Percentiles rank a stretch among this genome's conserved stretches.
phyloP scores from a whole-genome alignment of 768 basidiomycete species.

The Rhizopogon vesiculosus region DNA sequence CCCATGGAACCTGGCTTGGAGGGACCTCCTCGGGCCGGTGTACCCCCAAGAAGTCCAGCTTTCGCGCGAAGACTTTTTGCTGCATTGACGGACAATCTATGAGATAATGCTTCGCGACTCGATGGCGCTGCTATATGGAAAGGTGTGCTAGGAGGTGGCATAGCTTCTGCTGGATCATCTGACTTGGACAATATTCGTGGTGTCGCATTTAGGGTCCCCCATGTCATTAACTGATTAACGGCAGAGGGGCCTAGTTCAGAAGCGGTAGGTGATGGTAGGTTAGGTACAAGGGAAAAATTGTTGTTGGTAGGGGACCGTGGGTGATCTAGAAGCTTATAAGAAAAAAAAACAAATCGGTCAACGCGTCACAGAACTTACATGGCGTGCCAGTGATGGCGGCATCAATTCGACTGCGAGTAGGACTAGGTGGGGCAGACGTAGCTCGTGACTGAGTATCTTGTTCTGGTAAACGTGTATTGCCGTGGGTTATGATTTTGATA shows the following conservation, averaged over 20 bases:
- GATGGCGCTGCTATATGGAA: slow-evolving; percentile 79
- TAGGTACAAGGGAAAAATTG: slow-evolving; percentile 75
- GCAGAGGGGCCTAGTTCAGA: slow-evolving; percentile 75
- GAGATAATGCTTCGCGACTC: slow-evolving; percentile 77
- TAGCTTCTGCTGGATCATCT: slow-evolving; percentile 46
- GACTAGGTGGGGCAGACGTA: slow-evolving; percentile 72
- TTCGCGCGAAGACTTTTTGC: slow-evolving; percentile 76
- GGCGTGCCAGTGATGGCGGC: slow-evolving; percentile 93
- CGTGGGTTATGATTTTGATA: slow-evolving; percentile 67
- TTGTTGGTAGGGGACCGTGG: slow-evolving; percentile 50
- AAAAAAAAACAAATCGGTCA: background rate
- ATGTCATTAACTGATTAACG: slow-evolving; percentile 93
- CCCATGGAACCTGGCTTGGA: slow-evolving; percentile 58
- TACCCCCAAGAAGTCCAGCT: slow-evolving; percentile 54
- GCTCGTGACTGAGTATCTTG: slow-evolving; percentile 49
- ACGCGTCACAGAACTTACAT: slow-evolving; percentile 46
- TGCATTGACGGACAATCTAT: slow-evolving; percentile 77
- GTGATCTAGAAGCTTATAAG: slow-evolving; percentile 44
- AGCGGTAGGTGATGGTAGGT: slow-evolving; percentile 84
- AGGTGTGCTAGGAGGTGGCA: slow-evolving; percentile 47
- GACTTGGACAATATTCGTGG: slow-evolving; percentile 77
- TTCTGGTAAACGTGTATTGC: slow-evolving; percentile 76
- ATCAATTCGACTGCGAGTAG: slow-evolving; percentile 83
- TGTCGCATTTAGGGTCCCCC: slow-evolving; percentile 91
- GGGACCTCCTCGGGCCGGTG: slow-evolving; percentile 27